phyloP scores from a whole-genome alignment of 2,329 filamentous ascomycete genomes.

The Colletotrichum ledebouriae region DNA sequence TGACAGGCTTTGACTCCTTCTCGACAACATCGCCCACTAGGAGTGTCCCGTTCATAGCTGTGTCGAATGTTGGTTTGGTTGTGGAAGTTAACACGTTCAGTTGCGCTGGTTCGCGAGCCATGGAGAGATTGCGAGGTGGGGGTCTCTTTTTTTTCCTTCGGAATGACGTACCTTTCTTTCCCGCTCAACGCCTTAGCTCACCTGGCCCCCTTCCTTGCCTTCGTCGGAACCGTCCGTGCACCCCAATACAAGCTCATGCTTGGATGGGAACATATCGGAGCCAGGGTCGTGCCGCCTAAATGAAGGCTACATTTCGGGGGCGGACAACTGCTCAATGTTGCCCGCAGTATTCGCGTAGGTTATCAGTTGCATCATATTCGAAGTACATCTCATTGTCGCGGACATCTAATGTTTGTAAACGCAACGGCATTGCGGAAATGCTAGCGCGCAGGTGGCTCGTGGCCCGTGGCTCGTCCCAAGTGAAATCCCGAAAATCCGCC shows the following conservation, averaged over 20 bases:
- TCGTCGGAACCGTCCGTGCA: conserved; percentile 39
- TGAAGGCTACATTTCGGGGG: background rate
- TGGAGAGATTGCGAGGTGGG: conserved; percentile 18
- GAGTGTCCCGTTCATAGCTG: conserved; percentile 58
- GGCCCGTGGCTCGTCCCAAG: conserved; percentile 16
- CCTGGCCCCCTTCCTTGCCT: conserved; percentile 34
- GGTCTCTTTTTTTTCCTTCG: background rate
- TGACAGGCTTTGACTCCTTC: conserved; percentile 71
- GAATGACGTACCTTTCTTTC: conserved; percentile 26
- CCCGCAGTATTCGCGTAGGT: background rate
- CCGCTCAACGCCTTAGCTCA: conserved; percentile 24
- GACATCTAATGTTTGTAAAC: background rate
- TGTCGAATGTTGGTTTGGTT: background rate
- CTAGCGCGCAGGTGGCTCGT: background rate
- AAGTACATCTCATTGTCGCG: conserved; percentile 4
- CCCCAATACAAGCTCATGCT: conserved; percentile 37
- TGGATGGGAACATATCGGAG: conserved; percentile 26
- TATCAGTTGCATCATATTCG: no score
- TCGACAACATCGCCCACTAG: conserved; percentile 85
- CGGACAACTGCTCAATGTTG: background rate
- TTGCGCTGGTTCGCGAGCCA: background rate
- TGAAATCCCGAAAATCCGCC: conserved; percentile 32
- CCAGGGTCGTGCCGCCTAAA: conserved; percentile 18
- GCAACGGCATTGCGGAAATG: conserved; percentile 14
- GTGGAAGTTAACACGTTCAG: background rate